Evolutionary conservation across 345 rosid genomes (phyloP).

Genomic region (Linum lewisii): DNA sequence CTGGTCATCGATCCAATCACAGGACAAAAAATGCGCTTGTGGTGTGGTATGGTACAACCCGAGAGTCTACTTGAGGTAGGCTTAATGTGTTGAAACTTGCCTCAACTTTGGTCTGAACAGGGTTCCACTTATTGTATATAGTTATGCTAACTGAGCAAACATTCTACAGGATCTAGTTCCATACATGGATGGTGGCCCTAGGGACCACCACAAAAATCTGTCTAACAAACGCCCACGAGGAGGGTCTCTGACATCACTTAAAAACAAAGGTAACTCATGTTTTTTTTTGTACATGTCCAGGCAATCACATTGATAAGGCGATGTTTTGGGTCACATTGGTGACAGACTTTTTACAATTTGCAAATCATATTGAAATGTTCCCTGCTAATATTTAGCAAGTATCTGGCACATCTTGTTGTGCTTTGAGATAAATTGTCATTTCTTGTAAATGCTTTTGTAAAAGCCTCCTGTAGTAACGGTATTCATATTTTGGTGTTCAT

Average conservation of each 20-base stretch:
- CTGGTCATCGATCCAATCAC: slow-evolving; percentile 95
- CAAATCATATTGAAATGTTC: no score
- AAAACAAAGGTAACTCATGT: slow-evolving; percentile 39
- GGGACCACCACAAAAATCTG: slow-evolving; percentile 55
- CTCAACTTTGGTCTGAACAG: not conserved
- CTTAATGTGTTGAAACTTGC: not conserved
- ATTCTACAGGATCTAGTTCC: slow-evolving; percentile 58
- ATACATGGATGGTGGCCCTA: slow-evolving; percentile 95
- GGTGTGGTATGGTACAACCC: slow-evolving; percentile 92
- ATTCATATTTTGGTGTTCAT: no score
- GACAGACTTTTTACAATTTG: no score
- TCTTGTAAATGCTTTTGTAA: no score
- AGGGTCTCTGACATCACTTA: slow-evolving; percentile 48
- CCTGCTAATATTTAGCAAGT: no score
- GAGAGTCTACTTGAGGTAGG: slow-evolving; percentile 77
- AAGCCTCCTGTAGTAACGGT: no score
- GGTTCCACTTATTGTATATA: not conserved
- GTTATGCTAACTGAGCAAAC: slow-evolving; percentile 6
- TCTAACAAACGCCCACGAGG: slow-evolving; percentile 87
- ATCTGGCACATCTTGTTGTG: no score
- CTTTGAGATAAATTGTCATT: no score
- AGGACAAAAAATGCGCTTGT: slow-evolving; percentile 82
- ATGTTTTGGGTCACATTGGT: no score
- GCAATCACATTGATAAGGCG: not conserved
- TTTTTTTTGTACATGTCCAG: not conserved